Percentiles rank a stretch among this genome's conserved stretches.
phyloP scores from a whole-genome alignment of 352 stramenopile genomes.

The Halophytophthora polymorphica region DNA sequence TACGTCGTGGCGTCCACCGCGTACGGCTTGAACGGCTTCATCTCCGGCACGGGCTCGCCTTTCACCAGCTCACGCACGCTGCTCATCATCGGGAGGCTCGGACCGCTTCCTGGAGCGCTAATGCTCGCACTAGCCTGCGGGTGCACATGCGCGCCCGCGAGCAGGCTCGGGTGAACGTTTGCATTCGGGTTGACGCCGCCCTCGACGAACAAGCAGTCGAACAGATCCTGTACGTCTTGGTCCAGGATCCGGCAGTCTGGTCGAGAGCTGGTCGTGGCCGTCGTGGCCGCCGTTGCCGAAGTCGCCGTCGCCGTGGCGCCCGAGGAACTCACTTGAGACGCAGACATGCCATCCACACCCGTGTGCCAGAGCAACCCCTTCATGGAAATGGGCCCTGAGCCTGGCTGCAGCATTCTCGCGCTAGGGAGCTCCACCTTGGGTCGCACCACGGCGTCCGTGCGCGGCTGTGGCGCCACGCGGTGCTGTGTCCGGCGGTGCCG shows the following conservation, averaged over 20 bases:
- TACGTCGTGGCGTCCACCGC: conserved; percentile 31
- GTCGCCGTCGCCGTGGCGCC: too few relatives aligned
- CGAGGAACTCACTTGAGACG: too few relatives aligned
- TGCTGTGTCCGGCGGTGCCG: conserved; percentile 61
- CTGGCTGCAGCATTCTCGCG: conserved; percentile 7
- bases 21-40: conserved; percentile 11
- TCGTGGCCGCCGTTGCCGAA: too few relatives aligned
- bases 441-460: conserved; percentile 1
- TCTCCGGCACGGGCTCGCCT: conserved; percentile 23
- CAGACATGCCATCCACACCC: too few relatives aligned
- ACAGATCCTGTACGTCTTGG: conserved; percentile 39
- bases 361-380: conserved; percentile 32
- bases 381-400: conserved; percentile 28
- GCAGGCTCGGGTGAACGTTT: too few relatives aligned
- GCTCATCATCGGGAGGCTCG: conserved; percentile 4
- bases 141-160: too few relatives aligned
- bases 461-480: conserved; percentile 19
- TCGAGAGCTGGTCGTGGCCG: conserved; percentile 19
- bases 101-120: neutral
- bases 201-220: conserved; percentile 44
- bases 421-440: neutral
- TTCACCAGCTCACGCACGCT: conserved; percentile 10
- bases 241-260: conserved; percentile 31
- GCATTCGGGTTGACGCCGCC: conserved; percentile 26
- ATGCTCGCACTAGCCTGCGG: too few relatives aligned